Conservation (phyloP, 805 yeast genomes). For the Hanseniaspora mollemarum region DNA sequence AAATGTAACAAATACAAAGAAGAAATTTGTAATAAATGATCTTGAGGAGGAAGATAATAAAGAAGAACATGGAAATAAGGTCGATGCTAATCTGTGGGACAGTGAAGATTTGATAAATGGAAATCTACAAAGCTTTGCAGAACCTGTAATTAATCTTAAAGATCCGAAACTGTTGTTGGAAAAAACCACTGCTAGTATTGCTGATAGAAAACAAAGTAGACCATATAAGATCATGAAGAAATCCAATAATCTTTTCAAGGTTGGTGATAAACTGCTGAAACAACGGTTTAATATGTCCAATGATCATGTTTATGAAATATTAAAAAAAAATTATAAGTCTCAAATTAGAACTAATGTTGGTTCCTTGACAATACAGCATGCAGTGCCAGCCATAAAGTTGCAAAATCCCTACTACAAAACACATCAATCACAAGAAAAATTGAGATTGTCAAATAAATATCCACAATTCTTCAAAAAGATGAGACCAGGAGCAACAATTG, state of each 20-base stretch:
- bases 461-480: constrained; percentile 50
- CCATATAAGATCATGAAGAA: constrained; percentile 15
- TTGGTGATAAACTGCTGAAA: constrained; percentile 28
- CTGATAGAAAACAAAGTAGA: constrained; percentile 9
- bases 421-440: constrained; percentile 49
- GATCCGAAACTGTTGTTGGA: constrained; percentile 66
- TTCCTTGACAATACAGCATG: constrained; percentile 79
- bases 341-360: constrained; percentile 89
- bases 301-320: constrained; percentile 70
- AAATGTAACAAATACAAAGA: neutral
- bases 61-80: constrained; percentile 15
- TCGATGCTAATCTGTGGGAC: constrained; percentile 24
- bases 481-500: constrained; percentile 65
- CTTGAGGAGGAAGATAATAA: constrained; percentile 18
- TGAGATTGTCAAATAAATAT: constrained; percentile 63
- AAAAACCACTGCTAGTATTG: constrained; percentile 17
- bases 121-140: constrained; percentile 28
- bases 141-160: constrained; percentile 57
- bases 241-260: constrained; percentile 28
- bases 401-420: constrained; percentile 90
- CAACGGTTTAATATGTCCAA: constrained; percentile 73
- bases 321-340: constrained; percentile 77
- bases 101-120: constrained; percentile 70
- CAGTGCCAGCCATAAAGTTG: constrained; percentile 72
- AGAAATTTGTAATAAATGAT: constrained; percentile 13